A percentile compares a stretch with the other conserved stretches of the same genome.
Evolutionary conservation across 164 flowering plant genomes (phyloP).

Genomic region (Chimonanthus praecox): DNA sequence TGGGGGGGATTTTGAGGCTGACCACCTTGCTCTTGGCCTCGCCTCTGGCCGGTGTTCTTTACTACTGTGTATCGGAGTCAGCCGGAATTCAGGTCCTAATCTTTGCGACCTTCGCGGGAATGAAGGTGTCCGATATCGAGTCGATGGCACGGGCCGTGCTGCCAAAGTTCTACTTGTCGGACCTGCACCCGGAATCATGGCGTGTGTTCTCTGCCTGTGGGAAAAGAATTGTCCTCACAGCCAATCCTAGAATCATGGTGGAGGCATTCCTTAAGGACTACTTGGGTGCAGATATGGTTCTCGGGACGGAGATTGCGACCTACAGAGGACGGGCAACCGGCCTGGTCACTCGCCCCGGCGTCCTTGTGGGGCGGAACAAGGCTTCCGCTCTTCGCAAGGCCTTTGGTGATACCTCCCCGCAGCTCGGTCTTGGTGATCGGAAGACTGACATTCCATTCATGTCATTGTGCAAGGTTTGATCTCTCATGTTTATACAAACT

Average conservation of each 20-base stretch:
- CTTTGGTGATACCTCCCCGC: conserved; percentile 25
- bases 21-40: conserved; percentile 22
- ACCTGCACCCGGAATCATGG: conserved; percentile 40
- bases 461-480: conserved; percentile 35
- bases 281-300: conserved; percentile 24
- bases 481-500: background rate
- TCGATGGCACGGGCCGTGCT: conserved; percentile 41
- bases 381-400: conserved; percentile 23
- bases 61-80: conserved; percentile 25
- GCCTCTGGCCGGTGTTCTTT: conserved; percentile 29
- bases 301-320: conserved; percentile 27
- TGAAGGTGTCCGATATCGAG: conserved; percentile 30
- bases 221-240: conserved; percentile 29
- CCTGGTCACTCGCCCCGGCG: conserved; percentile 27
- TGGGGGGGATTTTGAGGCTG: conserved; percentile 28
- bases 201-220: conserved; percentile 37
- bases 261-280: conserved; percentile 26
- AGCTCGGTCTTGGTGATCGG: conserved; percentile 38
- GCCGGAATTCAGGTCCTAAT: conserved; percentile 33
- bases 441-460: conserved; percentile 37
- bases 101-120: conserved; percentile 32
- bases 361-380: conserved; percentile 32
- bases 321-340: conserved; percentile 36
- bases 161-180: conserved; percentile 39
- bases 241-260: conserved; percentile 30